phyloP scores from a whole-genome alignment of 1,284 basidiomycete species.

The Neolentinus lepideus region DNA sequence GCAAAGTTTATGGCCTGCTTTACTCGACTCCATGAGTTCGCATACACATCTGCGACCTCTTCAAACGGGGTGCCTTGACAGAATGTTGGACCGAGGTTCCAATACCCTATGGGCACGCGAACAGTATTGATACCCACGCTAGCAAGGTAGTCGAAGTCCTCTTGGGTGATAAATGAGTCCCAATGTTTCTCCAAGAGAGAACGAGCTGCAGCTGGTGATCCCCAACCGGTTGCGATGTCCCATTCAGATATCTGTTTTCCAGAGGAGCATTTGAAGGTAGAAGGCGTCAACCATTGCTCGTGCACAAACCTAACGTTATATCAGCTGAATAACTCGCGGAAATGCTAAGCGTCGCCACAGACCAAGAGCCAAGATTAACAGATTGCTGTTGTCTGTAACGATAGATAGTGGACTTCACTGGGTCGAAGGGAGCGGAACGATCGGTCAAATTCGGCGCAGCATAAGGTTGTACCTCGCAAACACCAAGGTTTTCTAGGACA shows the following conservation, averaged over 20 bases:
- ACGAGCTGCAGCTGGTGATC: slow-evolving; percentile 37
- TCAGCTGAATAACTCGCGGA: not conserved
- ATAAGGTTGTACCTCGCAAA: slow-evolving; percentile 31
- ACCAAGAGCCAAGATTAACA: slow-evolving; percentile 66
- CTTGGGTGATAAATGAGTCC: slow-evolving; percentile 68
- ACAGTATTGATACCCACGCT: slow-evolving; percentile 69
- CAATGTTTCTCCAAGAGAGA: slow-evolving; percentile 66
- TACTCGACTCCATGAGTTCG: slow-evolving; percentile 54
- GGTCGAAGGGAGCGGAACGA: slow-evolving; percentile 44
- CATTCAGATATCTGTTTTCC: slow-evolving; percentile 47
- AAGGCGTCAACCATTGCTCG: slow-evolving; percentile 75
- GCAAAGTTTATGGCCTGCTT: slow-evolving; percentile 66
- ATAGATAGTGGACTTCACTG: slow-evolving; percentile 39
- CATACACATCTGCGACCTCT: slow-evolving; percentile 51
- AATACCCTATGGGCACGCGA: slow-evolving; percentile 65
- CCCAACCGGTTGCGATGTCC: slow-evolving; percentile 50
- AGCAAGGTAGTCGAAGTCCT: slow-evolving; percentile 57
- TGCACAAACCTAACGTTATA: slow-evolving; percentile 56
- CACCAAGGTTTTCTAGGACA: not conserved
- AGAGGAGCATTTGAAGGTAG: slow-evolving; percentile 57
- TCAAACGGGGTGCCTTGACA: slow-evolving; percentile 51
- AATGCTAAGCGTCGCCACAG: slow-evolving; percentile 5
- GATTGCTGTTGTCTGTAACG: slow-evolving; percentile 60
- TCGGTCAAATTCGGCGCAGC: slow-evolving; percentile 24
- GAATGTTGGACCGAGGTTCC: slow-evolving; percentile 45